Evolutionary conservation across 129 eudicot genomes (phyloP), one percentile per base, ranked within the genome.

Genomic region (Oenanthe sinensis): DNA sequence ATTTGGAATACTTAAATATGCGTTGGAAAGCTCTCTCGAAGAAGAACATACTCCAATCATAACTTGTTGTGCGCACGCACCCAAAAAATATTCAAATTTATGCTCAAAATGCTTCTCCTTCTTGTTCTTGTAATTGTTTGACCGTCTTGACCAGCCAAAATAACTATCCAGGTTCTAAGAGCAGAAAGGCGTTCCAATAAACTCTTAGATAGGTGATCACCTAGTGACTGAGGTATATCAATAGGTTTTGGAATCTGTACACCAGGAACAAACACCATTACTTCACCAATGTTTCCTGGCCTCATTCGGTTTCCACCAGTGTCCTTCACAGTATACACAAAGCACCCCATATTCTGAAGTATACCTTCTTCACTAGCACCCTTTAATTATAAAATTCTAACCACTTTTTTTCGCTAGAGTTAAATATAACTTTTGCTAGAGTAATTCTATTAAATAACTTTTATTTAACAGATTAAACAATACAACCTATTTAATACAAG

Each of bases 121-220:
- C 89, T 91, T 76, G 98, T 89, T 84, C 98, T 89, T 63, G 98
- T 91, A 79, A 94, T 85, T 8, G 97, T 80, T 48, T 91, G 98
- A 46, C 87, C 98, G 88, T 94, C 98, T 89, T 94, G 97, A 45
- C 88, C 89, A 28, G 97, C 98, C 98, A 91, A 88, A 39, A 91
- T 96, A 72, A 94, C 98, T 77, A 94, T 88, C 68, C 93, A 86
- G 39, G 93, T 94, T 76, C 98, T 89, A 77, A 91, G 97, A 77
- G 98, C 98, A 68, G 90, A 86, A 20, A 94, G 87, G 52, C 91
- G 93, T 54, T 94, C 97, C 76, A 87, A 84, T 79, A 91, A 82
- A 85, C 79, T 89, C 79, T 91, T 94, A 58, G 87, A 75, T 48
- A 94, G 79, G 36, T 88, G 87, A 49, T 87, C 88, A 47, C 91